Evolutionary conservation across 2,329 filamentous ascomycete species (phyloP).

Genomic region (Neofusicoccum umdonicola): DNA sequence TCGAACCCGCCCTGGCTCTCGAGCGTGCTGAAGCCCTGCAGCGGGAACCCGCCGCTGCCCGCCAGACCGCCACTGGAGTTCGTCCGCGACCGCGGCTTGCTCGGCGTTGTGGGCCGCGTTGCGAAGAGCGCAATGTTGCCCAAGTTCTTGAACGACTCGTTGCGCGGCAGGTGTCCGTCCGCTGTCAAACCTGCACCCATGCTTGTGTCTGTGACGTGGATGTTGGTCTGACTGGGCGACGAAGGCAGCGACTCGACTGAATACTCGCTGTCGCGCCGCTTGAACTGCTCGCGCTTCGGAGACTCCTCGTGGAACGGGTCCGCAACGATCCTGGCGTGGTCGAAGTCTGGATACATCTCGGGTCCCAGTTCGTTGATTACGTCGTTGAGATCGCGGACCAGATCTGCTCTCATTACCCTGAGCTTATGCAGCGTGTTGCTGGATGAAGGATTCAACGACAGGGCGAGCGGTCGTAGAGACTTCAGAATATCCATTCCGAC

Average conservation of each 20-base stretch:
- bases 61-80: slow-evolving; percentile 56
- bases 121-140: slow-evolving; percentile 87
- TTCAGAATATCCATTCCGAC: slow-evolving; percentile 99
- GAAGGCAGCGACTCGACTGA: slow-evolving; percentile 28
- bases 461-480: slow-evolving; percentile 80
- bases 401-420: slow-evolving; percentile 66
- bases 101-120: slow-evolving; percentile 79
- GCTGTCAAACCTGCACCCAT: slow-evolving; percentile 37
- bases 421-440: slow-evolving; percentile 81
- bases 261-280: slow-evolving; percentile 15
- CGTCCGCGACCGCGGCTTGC: slow-evolving; percentile 67
- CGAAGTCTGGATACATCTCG: slow-evolving; percentile 90
- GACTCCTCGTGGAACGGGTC: slow-evolving; percentile 28
- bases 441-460: slow-evolving; percentile 80
- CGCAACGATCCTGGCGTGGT: slow-evolving; percentile 39
- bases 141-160: slow-evolving; percentile 92
- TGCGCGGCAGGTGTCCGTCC: slow-evolving; percentile 59
- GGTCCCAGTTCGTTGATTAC: slow-evolving; percentile 94
- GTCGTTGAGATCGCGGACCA: slow-evolving; percentile 81
- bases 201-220: slow-evolving; percentile 26
- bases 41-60: slow-evolving; percentile 60
- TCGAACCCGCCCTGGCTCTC: slow-evolving; percentile 71
- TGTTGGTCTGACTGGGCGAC: slow-evolving; percentile 21
- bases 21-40: slow-evolving; percentile 67
- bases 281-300: slow-evolving; percentile 26